These are phyloP conservation scores for Leccinum subrobustum DNA, from an alignment of 1,284 basidiomycete species.

Conservation along the genomic window DNA sequence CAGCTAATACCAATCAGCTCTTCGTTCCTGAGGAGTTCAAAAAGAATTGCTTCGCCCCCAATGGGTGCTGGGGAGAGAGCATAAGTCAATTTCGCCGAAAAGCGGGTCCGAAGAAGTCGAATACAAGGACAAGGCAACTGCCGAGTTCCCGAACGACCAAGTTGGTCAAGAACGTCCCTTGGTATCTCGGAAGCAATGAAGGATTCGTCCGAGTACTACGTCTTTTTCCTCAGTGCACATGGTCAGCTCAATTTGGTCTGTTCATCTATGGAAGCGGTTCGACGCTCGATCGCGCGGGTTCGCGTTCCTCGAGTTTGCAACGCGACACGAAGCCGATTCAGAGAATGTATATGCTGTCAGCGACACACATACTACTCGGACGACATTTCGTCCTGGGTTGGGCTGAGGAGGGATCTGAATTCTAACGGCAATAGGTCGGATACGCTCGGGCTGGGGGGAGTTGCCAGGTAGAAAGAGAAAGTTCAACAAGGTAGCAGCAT, in stretches of 20 bases:
- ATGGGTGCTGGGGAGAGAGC: no score
- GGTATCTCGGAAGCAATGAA: constrained; percentile 83
- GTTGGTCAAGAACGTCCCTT: constrained; percentile 95
- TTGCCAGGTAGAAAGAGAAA: no score
- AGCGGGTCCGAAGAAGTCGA: constrained; percentile 67
- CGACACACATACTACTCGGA: constrained; percentile 94
- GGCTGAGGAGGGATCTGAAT: no score
- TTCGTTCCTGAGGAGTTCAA: no score
- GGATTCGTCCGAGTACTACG: constrained; percentile 77
- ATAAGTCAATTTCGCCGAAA: constrained; percentile 78
- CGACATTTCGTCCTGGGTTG: constrained; percentile 33
- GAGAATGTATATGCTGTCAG: constrained; percentile 76
- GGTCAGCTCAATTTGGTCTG: constrained; percentile 82
- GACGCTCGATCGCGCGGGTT: constrained; percentile 88
- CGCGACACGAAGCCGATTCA: constrained; percentile 41
- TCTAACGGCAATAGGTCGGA: no score
- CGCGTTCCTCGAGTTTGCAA: constrained; percentile 92
- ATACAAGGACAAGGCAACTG: constrained; percentile 41
- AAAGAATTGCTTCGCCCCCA: no score
- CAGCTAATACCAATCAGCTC: background rate
- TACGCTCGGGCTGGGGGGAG: no score
- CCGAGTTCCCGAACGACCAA: constrained; percentile 70
- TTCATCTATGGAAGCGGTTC: constrained; percentile 86
- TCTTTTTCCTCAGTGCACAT: constrained; percentile 60
- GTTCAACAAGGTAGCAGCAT: no score